These are phyloP conservation scores for Saccharomycopsis sp. DNA, from an alignment of 805 yeast species.

Conservation along the genomic window DNA sequence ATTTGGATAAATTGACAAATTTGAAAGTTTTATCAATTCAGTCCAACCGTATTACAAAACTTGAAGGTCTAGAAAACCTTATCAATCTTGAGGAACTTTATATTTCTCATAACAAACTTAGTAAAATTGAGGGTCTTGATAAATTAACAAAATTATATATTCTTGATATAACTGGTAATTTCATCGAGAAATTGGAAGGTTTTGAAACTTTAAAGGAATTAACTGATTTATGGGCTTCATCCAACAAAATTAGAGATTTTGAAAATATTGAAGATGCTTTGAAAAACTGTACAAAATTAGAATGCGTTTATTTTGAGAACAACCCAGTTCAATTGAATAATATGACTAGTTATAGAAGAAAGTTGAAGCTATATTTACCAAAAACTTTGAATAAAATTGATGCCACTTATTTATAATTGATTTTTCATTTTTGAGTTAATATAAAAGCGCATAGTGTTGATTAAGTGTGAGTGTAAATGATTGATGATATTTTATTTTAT, in stretches of 20 bases:
- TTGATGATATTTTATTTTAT: too few relatives aligned
- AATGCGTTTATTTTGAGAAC: slow-evolving; percentile 89
- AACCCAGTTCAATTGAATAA: slow-evolving; percentile 70
- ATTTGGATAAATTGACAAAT: slow-evolving; percentile 46
- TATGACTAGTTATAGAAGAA: slow-evolving; percentile 78
- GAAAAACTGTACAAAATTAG: slow-evolving; percentile 50
- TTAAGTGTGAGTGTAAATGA: too few relatives aligned
- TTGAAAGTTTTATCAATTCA: slow-evolving; percentile 79
- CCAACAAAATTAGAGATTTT: slow-evolving; percentile 58
- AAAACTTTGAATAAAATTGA: slow-evolving; percentile 74
- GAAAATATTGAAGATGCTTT: slow-evolving; percentile 60
- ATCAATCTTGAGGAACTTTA: slow-evolving; percentile 75
- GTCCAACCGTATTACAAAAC: slow-evolving; percentile 64
- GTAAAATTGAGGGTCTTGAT: slow-evolving; percentile 68
- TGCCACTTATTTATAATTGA: slow-evolving; percentile 53
- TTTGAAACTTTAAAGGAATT: slow-evolving; percentile 54
- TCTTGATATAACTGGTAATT: slow-evolving; percentile 75
- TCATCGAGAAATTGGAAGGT: slow-evolving; percentile 49
- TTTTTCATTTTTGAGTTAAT: not conserved
- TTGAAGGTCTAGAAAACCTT: slow-evolving; percentile 73
- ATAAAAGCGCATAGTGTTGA: too few relatives aligned
- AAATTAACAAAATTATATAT: slow-evolving; percentile 55
- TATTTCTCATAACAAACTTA: slow-evolving; percentile 73
- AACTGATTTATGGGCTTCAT: slow-evolving; percentile 92
- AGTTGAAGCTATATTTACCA: slow-evolving; percentile 62